Percentiles rank a stretch among this genome's conserved stretches.
These are phyloP conservation scores for Elongisporangium prolatum DNA, from an alignment of 352 stramenopile species.

Conservation along the genomic window DNA sequence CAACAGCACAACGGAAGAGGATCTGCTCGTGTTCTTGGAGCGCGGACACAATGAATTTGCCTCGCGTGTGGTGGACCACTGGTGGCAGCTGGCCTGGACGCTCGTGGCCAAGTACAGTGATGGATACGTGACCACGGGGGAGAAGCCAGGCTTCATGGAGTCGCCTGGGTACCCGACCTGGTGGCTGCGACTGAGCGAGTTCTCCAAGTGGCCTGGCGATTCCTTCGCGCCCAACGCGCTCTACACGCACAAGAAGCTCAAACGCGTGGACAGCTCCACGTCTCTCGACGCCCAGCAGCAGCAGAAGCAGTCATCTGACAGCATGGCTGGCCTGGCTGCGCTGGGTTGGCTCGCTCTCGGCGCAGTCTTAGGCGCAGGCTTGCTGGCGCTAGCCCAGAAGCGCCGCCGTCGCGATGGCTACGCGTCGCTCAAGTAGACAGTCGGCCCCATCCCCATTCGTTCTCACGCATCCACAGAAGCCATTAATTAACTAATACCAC, in stretches of 20 bases:
- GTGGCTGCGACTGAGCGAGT: constrained; percentile 58
- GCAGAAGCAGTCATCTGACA: not conserved
- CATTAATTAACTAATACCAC: constrained; percentile 5
- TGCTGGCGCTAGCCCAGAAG: constrained; percentile 30
- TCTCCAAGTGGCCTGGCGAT: constrained; percentile 59
- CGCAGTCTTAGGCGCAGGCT: constrained; percentile 24
- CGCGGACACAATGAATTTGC: constrained; percentile 51
- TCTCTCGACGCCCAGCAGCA: constrained; percentile 1
- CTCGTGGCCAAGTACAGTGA: constrained; percentile 72
- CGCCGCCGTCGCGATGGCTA: constrained; percentile 33
- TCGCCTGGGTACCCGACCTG: constrained; percentile 57
- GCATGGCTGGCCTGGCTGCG: constrained; percentile 1
- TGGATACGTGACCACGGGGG: constrained; percentile 65
- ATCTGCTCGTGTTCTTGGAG: constrained; percentile 26
- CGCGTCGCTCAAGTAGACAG: constrained; percentile 10
- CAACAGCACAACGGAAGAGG: constrained; percentile 5
- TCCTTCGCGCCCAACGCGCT: constrained; percentile 42
- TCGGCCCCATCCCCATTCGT: constrained; percentile 5
- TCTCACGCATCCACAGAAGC: not conserved
- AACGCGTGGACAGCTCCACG: constrained; percentile 20
- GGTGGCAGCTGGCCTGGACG: constrained; percentile 63
- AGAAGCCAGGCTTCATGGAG: constrained; percentile 32
- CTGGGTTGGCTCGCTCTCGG: constrained; percentile 32
- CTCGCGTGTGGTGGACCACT: constrained; percentile 38
- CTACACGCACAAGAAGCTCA: constrained; percentile 40